Base-by-base conservation (phyloP, 306 rosid genomes). In the Cucumis hystrix region DNA sequence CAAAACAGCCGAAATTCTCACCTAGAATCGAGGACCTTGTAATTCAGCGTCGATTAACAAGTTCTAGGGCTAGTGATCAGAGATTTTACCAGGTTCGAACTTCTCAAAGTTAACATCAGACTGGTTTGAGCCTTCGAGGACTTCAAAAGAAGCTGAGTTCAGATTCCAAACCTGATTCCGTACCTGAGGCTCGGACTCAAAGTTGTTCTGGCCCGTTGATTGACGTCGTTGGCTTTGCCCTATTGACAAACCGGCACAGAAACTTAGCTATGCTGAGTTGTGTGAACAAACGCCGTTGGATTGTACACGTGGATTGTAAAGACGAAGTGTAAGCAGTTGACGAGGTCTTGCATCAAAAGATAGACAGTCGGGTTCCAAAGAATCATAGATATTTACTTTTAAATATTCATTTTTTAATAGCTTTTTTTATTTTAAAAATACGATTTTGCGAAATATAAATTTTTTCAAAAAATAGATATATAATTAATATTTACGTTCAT, bases 121-220 rank as follows among this genome's bases (percentile, higher is more conserved):
- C 69, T n/a, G 40, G 62, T 77, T 75, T 69, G 84, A 83, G 67
- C 73, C 69, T 76, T 58, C 58, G 69, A 52, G 76, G 81, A 40
- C 76, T 65, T 41, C 57, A 37, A 47, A 83, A 84, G 82, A 83
- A 84, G 82, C 88, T 80, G 51, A 84, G 86, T 87, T 7, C 78
- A 10, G 35, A 55, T n/a, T 74, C 43, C 55, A 20, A 35, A 62
- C n/a, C 79, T 67, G 12, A 41, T 25, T 49, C 81, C 84, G 83
- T n/a, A 1, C 1, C 82, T 73, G 6, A 74, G 77, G 62, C 51
- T 78, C 63, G 76, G 67, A 72, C 15, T 51, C 79, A 73, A 68
- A 58, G 76, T 77, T 76, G 45, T 13, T 1, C 25, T 15, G 76
- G 14, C 2, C 67, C 37, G 65, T 40, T 54, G 7, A 56, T 54